These are phyloP conservation scores for Lentinula raphanica DNA, from an alignment of 768 basidiomycete species.

Conservation along the genomic window DNA sequence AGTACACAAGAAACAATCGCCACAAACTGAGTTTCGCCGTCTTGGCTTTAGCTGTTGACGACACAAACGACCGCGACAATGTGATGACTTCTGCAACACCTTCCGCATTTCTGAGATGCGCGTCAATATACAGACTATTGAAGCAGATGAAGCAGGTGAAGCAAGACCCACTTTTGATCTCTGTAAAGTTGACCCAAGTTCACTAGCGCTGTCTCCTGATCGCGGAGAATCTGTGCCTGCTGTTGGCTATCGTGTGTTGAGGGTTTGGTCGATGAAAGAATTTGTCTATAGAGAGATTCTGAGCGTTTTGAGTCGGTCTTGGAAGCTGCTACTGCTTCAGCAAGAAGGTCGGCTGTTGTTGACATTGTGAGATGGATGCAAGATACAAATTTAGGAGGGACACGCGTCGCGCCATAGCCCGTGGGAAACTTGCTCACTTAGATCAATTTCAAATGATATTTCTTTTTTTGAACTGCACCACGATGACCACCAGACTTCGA, in stretches of 20 bases:
- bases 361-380: conserved; percentile 3
- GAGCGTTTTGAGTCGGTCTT: conserved; percentile 10
- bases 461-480: conserved; percentile 15
- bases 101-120: conserved; percentile 60
- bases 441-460: no score
- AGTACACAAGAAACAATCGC: not conserved
- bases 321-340: conserved; percentile 4
- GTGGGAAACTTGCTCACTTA: not conserved
- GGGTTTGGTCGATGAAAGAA: conserved; percentile 10
- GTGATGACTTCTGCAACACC: conserved; percentile 74
- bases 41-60: conserved; percentile 75
- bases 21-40: conserved; percentile 67
- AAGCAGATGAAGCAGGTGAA: not conserved
- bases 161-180: conserved; percentile 64
- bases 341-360: conserved; percentile 9
- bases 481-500: conserved; percentile 58
- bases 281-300: conserved; percentile 12
- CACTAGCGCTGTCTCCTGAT: conserved; percentile 82
- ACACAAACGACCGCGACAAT: conserved; percentile 60
- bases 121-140: conserved; percentile 1
- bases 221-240: conserved; percentile 55
- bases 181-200: conserved; percentile 85
- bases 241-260: conserved; percentile 3
- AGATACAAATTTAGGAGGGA: not conserved
- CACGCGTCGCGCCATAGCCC: conserved; percentile 10